These are phyloP conservation scores for Drechslerella coelobrocha DNA, from an alignment of 2,329 filamentous ascomycete genomes.

Conservation along the genomic window DNA sequence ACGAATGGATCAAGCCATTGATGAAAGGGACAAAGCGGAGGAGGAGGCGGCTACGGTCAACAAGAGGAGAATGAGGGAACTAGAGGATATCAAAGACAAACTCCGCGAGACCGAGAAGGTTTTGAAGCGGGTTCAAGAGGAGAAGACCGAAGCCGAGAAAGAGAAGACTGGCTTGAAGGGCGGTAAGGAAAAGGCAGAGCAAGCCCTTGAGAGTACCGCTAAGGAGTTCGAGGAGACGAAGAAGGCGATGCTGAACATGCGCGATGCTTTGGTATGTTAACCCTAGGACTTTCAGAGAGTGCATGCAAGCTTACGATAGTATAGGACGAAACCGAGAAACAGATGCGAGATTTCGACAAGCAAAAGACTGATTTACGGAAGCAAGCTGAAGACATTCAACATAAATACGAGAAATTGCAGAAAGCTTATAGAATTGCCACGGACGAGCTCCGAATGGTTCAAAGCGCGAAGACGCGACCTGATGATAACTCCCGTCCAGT, in stretches of 20 bases:
- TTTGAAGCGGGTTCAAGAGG: constrained; percentile 72
- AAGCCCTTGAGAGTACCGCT: constrained; percentile 70
- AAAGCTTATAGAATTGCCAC: constrained; percentile 67
- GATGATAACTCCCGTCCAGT: constrained; percentile 35
- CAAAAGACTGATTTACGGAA: constrained; percentile 77
- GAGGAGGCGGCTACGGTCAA: constrained; percentile 83
- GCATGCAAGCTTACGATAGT: constrained; percentile 10
- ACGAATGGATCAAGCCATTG: constrained; percentile 85
- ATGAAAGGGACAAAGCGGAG: constrained; percentile 90
- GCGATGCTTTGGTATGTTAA: constrained; percentile 67
- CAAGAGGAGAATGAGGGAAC: constrained; percentile 77
- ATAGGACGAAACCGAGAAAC: constrained; percentile 79
- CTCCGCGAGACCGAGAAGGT: constrained; percentile 82
- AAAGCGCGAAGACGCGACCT: constrained; percentile 52
- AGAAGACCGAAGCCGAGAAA: constrained; percentile 78
- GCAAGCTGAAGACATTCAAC: constrained; percentile 77
- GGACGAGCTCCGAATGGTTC: constrained; percentile 52
- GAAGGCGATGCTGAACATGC: constrained; percentile 76
- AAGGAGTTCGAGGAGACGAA: constrained; percentile 79
- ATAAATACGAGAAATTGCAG: constrained; percentile 78
- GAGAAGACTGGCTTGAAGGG: constrained; percentile 76
- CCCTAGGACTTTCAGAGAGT: not conserved
- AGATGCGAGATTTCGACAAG: constrained; percentile 81
- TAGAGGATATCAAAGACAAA: constrained; percentile 81
- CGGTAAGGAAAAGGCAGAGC: constrained; percentile 77